Evolutionary conservation across 805 yeast species (phyloP).

Genomic region (Metschnikowia peoriensis): DNA sequence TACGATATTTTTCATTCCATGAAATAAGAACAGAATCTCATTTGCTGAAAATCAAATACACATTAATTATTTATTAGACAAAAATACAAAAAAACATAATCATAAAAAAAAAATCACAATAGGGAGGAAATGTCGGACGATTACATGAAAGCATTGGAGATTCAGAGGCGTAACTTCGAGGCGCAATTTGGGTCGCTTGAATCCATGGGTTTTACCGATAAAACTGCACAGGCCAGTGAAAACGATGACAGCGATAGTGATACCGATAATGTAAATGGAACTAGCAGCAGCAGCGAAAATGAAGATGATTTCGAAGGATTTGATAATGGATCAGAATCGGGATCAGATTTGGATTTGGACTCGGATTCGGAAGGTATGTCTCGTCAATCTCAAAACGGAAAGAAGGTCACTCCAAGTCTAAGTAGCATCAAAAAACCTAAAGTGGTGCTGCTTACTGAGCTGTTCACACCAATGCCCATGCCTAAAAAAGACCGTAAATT

Average conservation of each 20-base stretch:
- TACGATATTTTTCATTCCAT: not conserved
- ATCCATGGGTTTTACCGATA: slow-evolving; percentile 50
- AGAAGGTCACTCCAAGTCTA: not conserved
- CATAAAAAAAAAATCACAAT: no score
- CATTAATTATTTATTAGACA: not conserved
- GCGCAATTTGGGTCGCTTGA: slow-evolving; percentile 62
- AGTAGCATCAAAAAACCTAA: slow-evolving; percentile 29
- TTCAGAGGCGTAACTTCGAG: slow-evolving; percentile 59
- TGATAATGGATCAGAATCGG: slow-evolving; percentile 8
- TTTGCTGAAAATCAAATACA: no score
- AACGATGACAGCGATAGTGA: slow-evolving; percentile 9
- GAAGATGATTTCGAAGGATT: slow-evolving; percentile 17
- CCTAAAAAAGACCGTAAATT: slow-evolving; percentile 51
- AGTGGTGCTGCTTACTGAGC: slow-evolving; percentile 48
- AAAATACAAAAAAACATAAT: not conserved
- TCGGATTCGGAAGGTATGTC: not conserved
- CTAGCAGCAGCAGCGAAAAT: slow-evolving; percentile 3
- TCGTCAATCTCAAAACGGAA: not conserved
- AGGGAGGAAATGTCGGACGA: slow-evolving; percentile 23
- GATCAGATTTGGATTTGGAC: not conserved
- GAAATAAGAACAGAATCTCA: no score
- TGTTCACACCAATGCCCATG: slow-evolving; percentile 23
- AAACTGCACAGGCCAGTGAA: slow-evolving; percentile 5
- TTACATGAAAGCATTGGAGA: slow-evolving; percentile 41
- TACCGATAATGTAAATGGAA: slow-evolving; percentile 7